phyloP scores from a whole-genome alignment of 228 moss, liverwort and hornwort genomes.

The Sphagnum fallax region DNA sequence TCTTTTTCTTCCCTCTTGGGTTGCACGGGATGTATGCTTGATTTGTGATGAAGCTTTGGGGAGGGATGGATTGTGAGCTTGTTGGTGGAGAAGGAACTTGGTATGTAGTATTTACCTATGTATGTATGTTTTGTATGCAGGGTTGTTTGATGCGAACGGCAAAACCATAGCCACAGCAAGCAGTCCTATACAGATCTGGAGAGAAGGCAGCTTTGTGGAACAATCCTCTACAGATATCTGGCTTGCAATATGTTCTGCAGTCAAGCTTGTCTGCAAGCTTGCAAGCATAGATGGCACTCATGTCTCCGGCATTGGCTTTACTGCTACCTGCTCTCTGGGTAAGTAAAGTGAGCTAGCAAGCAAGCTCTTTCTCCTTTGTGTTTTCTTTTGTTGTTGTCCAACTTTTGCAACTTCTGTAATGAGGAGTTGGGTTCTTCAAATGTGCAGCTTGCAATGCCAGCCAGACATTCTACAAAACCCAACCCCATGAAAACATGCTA shows the following conservation, averaged over 20 bases:
- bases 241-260: constrained; percentile 94
- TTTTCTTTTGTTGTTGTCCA: too few species aligned
- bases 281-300: constrained; percentile 58
- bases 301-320: constrained; percentile 84
- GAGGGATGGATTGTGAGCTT: too few species aligned
- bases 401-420: too few species aligned
- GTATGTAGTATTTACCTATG: too few species aligned
- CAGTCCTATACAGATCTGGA: constrained; percentile 96
- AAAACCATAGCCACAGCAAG: constrained; percentile 61
- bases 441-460: too few species aligned
- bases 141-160: constrained; percentile 82
- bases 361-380: too few species aligned
- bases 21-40: too few species aligned
- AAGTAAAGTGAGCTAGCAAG: constrained; percentile 4
- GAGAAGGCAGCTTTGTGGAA: constrained; percentile 83
- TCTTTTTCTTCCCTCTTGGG: too few species aligned
- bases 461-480: neutral
- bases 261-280: constrained; percentile 78
- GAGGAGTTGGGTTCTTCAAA: too few species aligned
- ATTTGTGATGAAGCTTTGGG: too few species aligned
- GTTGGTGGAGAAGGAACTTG: too few species aligned
- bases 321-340: constrained; percentile 99
- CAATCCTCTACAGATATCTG: constrained; percentile 99
- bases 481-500: neutral
- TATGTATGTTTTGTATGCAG: constrained; percentile 20